Evolutionary conservation across 208 protist genomes (phyloP).

Genomic region (Phytomonas francai): DNA sequence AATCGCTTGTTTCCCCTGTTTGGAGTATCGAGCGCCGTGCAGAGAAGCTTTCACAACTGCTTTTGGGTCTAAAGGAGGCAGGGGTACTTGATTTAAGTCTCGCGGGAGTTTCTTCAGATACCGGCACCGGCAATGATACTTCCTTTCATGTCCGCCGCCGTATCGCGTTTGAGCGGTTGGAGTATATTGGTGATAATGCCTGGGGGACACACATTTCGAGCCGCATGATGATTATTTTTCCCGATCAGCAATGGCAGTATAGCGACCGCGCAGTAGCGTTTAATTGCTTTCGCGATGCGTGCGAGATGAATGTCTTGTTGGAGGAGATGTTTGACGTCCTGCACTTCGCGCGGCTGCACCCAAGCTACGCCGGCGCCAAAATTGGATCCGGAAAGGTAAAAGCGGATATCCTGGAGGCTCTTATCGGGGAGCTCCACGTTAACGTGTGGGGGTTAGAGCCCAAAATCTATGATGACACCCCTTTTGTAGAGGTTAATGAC

Average conservation of each 20-base stretch:
- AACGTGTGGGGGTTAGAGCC: constrained; percentile 48
- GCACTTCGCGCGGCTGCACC: constrained; percentile 34
- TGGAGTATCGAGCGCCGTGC: constrained; percentile 50
- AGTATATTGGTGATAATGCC: constrained; percentile 82
- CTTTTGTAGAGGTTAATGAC: constrained; percentile 66
- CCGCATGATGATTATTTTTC: constrained; percentile 68
- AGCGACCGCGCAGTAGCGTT: constrained; percentile 50
- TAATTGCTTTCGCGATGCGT: constrained; percentile 54
- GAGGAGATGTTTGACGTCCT: constrained; percentile 76
- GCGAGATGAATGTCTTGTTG: constrained; percentile 82
- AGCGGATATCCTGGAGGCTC: constrained; percentile 69
- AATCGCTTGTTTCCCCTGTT: constrained; percentile 20
- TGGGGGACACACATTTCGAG: constrained; percentile 59
- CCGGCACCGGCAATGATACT: not conserved
- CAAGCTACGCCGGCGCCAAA: constrained; percentile 5
- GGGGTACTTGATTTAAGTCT: constrained; percentile 55
- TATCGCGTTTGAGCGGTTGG: constrained; percentile 67
- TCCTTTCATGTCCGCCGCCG: constrained; percentile 36
- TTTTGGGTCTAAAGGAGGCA: constrained; percentile 30
- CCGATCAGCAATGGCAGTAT: constrained; percentile 68
- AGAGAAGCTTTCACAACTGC: constrained; percentile 22
- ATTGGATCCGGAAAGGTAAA: constrained; percentile 63
- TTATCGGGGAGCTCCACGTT: constrained; percentile 69
- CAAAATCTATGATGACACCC: constrained; percentile 47
- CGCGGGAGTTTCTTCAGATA: constrained; percentile 10